Evolutionary conservation across 495 filamentous ascomycete species (phyloP).

Genomic region (Hypoxylon rickii): DNA sequence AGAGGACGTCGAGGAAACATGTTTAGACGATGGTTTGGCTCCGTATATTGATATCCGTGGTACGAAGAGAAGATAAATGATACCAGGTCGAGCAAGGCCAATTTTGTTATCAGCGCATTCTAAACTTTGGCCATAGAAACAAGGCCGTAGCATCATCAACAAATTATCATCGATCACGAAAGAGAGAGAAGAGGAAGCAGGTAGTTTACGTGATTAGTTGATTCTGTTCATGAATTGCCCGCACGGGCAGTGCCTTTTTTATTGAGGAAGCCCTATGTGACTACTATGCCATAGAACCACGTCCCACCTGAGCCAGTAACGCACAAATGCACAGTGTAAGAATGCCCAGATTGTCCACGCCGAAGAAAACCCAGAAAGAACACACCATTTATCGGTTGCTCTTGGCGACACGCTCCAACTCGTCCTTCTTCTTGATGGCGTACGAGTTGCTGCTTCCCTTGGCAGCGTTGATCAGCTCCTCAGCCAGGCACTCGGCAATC

Average conservation of each 20-base stretch:
- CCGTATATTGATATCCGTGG: too few species aligned
- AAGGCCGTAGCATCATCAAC: too few species aligned
- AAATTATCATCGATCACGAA: too few species aligned
- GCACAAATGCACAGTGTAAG: constrained; percentile 55
- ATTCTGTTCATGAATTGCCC: constrained; percentile 44
- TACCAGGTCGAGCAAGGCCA: constrained; percentile 24
- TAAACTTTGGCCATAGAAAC: too few species aligned
- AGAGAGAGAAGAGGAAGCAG: too few species aligned
- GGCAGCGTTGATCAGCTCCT: constrained; percentile 99
- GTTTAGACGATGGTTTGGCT: too few species aligned
- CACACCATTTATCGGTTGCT: constrained; percentile 83
- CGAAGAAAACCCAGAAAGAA: constrained; percentile 47
- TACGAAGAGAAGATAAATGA: constrained; percentile 9
- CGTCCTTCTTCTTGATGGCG: constrained; percentile 99
- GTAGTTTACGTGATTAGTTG: too few species aligned
- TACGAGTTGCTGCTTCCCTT: constrained; percentile 99
- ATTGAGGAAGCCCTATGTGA: constrained; percentile 49
- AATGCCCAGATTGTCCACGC: constrained; percentile 54
- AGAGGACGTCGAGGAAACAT: too few species aligned
- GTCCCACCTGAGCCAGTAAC: constrained; percentile 52
- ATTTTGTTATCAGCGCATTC: not conserved
- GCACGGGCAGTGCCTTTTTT: constrained; percentile 46
- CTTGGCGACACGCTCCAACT: constrained; percentile 99
- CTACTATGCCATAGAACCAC: constrained; percentile 54
- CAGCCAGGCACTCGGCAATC: constrained; percentile 96